Evolutionary conservation across 2,329 filamentous ascomycete genomes (phyloP), one percentile per base, ranked within the genome.

Genomic region (Pseudopithomyces chartarum): DNA sequence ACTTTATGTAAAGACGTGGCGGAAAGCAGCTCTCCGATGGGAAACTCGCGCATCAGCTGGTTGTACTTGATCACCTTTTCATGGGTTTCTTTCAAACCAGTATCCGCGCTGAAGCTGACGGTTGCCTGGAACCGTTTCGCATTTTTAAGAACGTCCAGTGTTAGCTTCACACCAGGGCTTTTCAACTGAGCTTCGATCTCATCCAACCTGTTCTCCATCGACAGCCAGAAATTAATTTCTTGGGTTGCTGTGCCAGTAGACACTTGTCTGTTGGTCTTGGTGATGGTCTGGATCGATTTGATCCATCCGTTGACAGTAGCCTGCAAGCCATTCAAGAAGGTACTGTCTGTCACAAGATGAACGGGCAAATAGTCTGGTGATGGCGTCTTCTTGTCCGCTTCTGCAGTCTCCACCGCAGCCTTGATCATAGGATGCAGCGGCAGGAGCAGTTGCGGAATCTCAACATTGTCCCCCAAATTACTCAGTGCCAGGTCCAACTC

Each of bases 41-140:
- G 95, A 62, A 99, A 98, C 74, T 99, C 96, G 61, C 95, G 90
- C 91, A 99, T 98, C 22, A 99, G 85, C 79, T 96, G 91, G 74
- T 99, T 99, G 82, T 98, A 99, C 77, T 97, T 97, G 76, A 97
- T 92, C 45, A 99, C 96, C 73, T 91, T 90, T 60, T 99, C 95
- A 75, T 93, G 95, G 22, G 92, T 92, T 77, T 99, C 95, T 76
- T 96, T 97, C 73, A 99, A 78, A 2, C 95, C 94, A 34, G 95
- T 99, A 76, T 99, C 96, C 2, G 95, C 91, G 34, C 90, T 90
- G 74, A 99, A 98, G 80, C 94, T 98, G 68, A 98, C 91, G 2
- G 94, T 97, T 11, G 95, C 94, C 78, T 97, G 93, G 78, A 97
- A 98, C 70, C 96, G 91, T 80, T 99, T 99, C 48, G 94, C 96